These are phyloP conservation scores for Naematelia encephala DNA, from an alignment of 768 basidiomycete genomes.

Conservation along the genomic window DNA sequence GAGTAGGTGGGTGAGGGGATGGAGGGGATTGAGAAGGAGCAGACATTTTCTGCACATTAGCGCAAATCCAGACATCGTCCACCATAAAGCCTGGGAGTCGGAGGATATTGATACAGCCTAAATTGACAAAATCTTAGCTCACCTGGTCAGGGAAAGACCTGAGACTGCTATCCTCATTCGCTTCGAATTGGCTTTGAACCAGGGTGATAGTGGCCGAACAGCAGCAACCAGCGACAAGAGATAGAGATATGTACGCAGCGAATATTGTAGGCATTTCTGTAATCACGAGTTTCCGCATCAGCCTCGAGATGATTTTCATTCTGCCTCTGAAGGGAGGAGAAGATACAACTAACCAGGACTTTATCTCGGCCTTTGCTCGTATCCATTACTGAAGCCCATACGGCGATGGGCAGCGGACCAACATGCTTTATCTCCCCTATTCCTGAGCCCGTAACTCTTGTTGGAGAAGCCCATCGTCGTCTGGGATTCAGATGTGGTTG, in stretches of 20 bases:
- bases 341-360: slow-evolving; percentile 36
- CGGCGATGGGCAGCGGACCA: slow-evolving; percentile 8
- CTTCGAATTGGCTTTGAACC: slow-evolving; percentile 34
- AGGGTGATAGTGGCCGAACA: slow-evolving; percentile 29
- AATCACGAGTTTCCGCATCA: too few species aligned
- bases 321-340: not conserved
- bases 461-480: not conserved
- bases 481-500: not conserved
- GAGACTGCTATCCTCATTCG: slow-evolving; percentile 31
- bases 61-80: too few species aligned
- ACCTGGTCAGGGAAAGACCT: slow-evolving; percentile 41
- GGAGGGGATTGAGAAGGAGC: slow-evolving; percentile 42
- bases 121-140: slow-evolving; percentile 13
- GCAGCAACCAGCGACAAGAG: slow-evolving; percentile 27
- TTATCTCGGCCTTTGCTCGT: slow-evolving; percentile 46
- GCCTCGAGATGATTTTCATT: too few species aligned
- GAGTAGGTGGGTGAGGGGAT: slow-evolving; percentile 38
- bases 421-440: not conserved
- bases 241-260: slow-evolving; percentile 44
- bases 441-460: not conserved
- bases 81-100: too few species aligned
- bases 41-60: slow-evolving; percentile 50
- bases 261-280: slow-evolving; percentile 48
- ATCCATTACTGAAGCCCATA: slow-evolving; percentile 34
- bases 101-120: too few species aligned